These are phyloP conservation scores for Ophiognomonia clavigignenti-juglandacearum DNA, from an alignment of 2,329 filamentous ascomycete species.

Conservation along the genomic window DNA sequence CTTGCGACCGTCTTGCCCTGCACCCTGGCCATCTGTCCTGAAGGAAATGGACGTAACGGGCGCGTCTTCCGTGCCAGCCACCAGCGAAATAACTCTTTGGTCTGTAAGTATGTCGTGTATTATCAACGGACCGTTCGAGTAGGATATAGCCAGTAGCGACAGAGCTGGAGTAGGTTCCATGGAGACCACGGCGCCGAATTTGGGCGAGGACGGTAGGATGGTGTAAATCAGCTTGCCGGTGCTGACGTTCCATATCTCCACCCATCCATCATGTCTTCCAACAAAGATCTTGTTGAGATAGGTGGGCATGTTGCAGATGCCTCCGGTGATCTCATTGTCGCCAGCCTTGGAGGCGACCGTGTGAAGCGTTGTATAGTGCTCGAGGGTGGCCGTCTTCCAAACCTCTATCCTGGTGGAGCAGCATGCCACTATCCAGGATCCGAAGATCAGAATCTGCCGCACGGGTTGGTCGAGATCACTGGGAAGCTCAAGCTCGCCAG, in stretches of 20 bases:
- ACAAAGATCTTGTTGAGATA: conserved; percentile 95
- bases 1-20: conserved; percentile 78
- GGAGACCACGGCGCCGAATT: conserved; percentile 78
- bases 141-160: conserved; percentile 82
- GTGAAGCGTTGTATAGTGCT: conserved; percentile 85
- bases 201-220: conserved; percentile 68
- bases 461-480: conserved; percentile 64
- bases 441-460: conserved; percentile 74
- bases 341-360: conserved; percentile 51
- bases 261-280: conserved; percentile 78
- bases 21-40: conserved; percentile 81
- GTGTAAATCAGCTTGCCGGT: conserved; percentile 90
- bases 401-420: conserved; percentile 74
- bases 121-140: conserved; percentile 70
- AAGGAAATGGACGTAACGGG: conserved; percentile 83
- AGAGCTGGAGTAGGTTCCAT: conserved; percentile 80
- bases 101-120: conserved; percentile 81
- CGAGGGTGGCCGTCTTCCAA: conserved; percentile 77
- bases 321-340: conserved; percentile 68
- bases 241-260: conserved; percentile 97
- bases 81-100: conserved; percentile 64
- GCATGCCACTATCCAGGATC: conserved; percentile 84
- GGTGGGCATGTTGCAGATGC: conserved; percentile 84
- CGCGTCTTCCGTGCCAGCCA: conserved; percentile 58
- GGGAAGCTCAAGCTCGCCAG: conserved; percentile 69